These are phyloP conservation scores for Coniosporium tulheliwenetii DNA, from an alignment of 2,329 filamentous ascomycete genomes.

Conservation along the genomic window DNA sequence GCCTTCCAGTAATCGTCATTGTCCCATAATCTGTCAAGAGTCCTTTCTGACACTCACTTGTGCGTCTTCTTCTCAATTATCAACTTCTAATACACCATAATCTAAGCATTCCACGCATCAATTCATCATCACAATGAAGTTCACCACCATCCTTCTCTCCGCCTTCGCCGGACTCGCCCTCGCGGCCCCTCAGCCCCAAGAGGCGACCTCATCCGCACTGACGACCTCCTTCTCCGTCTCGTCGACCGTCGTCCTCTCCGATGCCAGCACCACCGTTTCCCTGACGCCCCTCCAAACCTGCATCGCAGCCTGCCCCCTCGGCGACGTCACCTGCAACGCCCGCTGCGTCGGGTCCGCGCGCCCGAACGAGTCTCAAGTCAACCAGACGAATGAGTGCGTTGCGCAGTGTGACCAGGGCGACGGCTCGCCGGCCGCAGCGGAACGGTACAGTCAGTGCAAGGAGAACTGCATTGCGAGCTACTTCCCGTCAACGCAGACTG, in stretches of 20 bases:
- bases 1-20: too few relatives aligned
- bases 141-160: too few relatives aligned
- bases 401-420: constrained; percentile 36
- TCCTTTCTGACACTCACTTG: too few relatives aligned
- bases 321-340: constrained; percentile 36
- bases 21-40: too few relatives aligned
- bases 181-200: too few relatives aligned
- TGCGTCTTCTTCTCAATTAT: too few relatives aligned
- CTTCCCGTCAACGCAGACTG: constrained; percentile 15
- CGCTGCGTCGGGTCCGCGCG: constrained; percentile 35
- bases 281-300: constrained; percentile 18
- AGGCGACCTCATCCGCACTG: too few relatives aligned
- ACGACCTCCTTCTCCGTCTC: constrained; percentile 7
- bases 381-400: constrained; percentile 36
- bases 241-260: constrained; percentile 15
- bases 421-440: constrained; percentile 28
- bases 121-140: too few relatives aligned
- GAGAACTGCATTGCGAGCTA: constrained; percentile 31
- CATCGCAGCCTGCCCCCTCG: constrained; percentile 20
- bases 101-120: too few relatives aligned
- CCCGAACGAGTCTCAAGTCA: constrained; percentile 32
- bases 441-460: constrained; percentile 32
- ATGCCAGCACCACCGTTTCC: constrained; percentile 13
- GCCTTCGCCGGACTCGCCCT: too few relatives aligned
- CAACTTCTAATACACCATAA: too few relatives aligned